Percentiles rank a stretch among this genome's conserved stretches.
Evolutionary conservation across 192 early-diverging fungal genomes (phyloP).

Genomic region (Rhizoclosmatium globosum): DNA sequence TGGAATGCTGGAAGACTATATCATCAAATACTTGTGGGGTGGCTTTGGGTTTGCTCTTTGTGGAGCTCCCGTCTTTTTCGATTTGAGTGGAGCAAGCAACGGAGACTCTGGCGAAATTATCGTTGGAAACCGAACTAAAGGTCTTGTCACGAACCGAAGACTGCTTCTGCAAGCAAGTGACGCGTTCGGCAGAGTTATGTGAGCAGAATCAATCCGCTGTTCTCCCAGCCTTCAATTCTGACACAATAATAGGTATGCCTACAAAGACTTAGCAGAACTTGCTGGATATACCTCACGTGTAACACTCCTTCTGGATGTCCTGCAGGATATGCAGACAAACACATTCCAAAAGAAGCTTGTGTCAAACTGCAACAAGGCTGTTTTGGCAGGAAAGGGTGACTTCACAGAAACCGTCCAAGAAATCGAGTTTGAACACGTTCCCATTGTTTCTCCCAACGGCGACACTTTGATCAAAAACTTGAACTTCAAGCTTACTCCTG

Average conservation of each 20-base stretch:
- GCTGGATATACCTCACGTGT: slow-evolving; percentile 91
- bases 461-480: slow-evolving; percentile 73
- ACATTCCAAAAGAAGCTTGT: slow-evolving; percentile 50
- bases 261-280: slow-evolving; percentile 91
- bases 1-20: slow-evolving; percentile 96
- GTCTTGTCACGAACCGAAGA: slow-evolving; percentile 92
- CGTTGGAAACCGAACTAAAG: slow-evolving; percentile 73
- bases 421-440: slow-evolving; percentile 52
- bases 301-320: slow-evolving; percentile 82
- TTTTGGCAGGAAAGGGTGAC: slow-evolving; percentile 38
- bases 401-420: slow-evolving; percentile 14
- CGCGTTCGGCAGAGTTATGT: slow-evolving; percentile 94
- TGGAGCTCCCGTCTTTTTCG: slow-evolving; percentile 86
- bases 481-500: slow-evolving; percentile 87
- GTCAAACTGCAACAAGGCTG: slow-evolving; percentile 39
- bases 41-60: slow-evolving; percentile 88
- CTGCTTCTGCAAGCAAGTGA: slow-evolving; percentile 89
- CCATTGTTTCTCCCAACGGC: slow-evolving; percentile 59
- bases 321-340: slow-evolving; percentile 69
- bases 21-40: slow-evolving; percentile 99
- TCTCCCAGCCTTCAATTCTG: neutral
- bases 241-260: slow-evolving; percentile 71
- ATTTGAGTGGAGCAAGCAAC: slow-evolving; percentile 13
- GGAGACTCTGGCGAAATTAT: slow-evolving; percentile 58
- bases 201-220: neutral